Percentiles rank a stretch among this genome's conserved stretches.
Conservation (phyloP, 208 protist species). For the Acanthamoeba sp. region DNA sequence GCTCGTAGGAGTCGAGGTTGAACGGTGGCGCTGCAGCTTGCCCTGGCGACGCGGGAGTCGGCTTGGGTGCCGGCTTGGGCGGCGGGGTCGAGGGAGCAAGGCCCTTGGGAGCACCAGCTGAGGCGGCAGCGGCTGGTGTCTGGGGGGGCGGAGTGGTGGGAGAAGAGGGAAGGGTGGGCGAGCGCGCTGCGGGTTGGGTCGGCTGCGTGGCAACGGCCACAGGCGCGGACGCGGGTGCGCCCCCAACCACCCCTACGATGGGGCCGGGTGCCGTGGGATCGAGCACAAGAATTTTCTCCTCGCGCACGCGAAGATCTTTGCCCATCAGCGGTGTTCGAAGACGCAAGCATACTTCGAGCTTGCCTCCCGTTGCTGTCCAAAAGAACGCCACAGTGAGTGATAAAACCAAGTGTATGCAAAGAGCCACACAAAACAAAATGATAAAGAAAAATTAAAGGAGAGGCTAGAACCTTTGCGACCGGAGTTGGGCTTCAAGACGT, state of each 20-base stretch:
- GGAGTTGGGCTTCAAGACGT: conserved; percentile 27
- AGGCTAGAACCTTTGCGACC: neutral
- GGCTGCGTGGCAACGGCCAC: neutral
- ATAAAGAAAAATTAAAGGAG: neutral
- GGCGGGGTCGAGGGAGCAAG: neutral
- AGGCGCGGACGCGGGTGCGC: neutral
- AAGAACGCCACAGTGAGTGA: neutral
- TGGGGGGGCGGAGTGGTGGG: too few species aligned
- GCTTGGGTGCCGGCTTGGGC: neutral
- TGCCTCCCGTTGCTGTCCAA: conserved; percentile 15
- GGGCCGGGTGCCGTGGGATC: conserved; percentile 13
- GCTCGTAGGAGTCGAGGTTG: conserved; percentile 19
- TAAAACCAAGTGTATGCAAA: neutral
- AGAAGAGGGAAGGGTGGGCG: neutral
- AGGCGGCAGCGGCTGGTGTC: neutral
- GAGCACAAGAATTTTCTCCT: conserved; percentile 39
- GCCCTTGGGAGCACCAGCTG: neutral
- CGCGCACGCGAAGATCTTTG: neutral
- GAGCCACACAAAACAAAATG: neutral
- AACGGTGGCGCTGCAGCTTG: neutral
- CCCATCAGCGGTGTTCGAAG: conserved; percentile 29
- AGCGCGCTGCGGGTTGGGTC: neutral
- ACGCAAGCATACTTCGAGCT: conserved; percentile 51
- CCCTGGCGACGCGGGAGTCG: neutral
- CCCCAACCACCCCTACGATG: too few species aligned